Base-by-base conservation (phyloP, 2,329 filamentous ascomycete genomes). In the Aspergillus sp. region DNA sequence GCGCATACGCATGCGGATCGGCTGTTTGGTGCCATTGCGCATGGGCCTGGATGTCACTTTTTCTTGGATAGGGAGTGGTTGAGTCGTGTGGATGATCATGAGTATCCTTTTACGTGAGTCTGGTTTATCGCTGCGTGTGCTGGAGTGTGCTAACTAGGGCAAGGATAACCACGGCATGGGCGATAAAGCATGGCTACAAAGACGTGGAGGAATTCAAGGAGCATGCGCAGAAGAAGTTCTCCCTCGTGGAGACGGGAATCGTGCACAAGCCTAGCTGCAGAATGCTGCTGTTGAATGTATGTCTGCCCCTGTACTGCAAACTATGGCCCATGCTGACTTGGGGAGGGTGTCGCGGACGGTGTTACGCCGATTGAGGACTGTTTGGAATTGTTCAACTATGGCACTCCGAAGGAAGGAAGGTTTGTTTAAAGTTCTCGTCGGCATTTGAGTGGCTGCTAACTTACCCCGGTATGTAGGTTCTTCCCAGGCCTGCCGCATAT, bases 321-420 rank as follows among this genome's bases (percentile, higher is more conserved):
- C 9, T 9, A 7, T 12, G 46, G 17, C 58, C 61, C 9, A 11
- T 3, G 59, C 33, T 19, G n/a, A 57, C 22, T 11, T 11, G 8
- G 3, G 8, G 3, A 87, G 79, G 86, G 86, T 8, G 83, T 81
- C 3, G 76, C 80, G 54, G 86, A 89, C 63, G 86, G 86, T 0
- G 73, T 89, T 44, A 87, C 88, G 79, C 86, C 86, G 0, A 86
- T 89, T 57, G 86, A 89, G 66, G 86, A 89, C 66, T 86, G 80
- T 13, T 82, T 86, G 75, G 73, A 89, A 51, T 73, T 89, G 54
- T 83, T 87, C 63, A 84, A 88, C 68, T 80, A 88, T 63, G 86
- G 86, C 2, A 80, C 77, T 33, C 84, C 85, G 12, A 89, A 89
- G 74, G 86, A 89, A 72, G 84, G 79, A 9, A 79, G 86, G 48